phyloP scores from a whole-genome alignment of 2,329 filamentous ascomycete genomes.

The Pseudovirgaria hyperparasitica region DNA sequence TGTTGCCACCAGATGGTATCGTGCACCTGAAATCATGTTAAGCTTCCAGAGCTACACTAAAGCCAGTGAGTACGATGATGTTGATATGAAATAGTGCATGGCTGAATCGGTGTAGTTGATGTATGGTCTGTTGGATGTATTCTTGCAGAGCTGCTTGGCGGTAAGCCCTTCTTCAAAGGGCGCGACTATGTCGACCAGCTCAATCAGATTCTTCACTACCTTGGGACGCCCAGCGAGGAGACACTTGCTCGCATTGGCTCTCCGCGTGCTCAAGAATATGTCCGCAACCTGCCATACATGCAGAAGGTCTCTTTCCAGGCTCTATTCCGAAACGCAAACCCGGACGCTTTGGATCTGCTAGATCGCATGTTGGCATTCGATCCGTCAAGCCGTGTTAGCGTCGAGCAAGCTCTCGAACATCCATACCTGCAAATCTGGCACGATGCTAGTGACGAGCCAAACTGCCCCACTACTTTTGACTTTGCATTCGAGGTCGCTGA shows the following conservation, averaged over 20 bases:
- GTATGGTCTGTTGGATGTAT: conserved; percentile 99
- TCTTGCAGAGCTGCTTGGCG: conserved; percentile 86
- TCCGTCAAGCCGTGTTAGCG: conserved; percentile 80
- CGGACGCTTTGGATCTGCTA: conserved; percentile 85
- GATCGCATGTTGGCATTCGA: conserved; percentile 98
- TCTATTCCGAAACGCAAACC: conserved; percentile 90
- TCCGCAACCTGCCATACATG: conserved; percentile 91
- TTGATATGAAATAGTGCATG: conserved; percentile 2
- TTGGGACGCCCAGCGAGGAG: conserved; percentile 92
- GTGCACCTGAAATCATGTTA: conserved; percentile 97
- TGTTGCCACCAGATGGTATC: conserved; percentile 96
- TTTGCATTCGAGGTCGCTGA: conserved; percentile 98
- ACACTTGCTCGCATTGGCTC: conserved; percentile 90
- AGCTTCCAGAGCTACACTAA: conserved; percentile 99
- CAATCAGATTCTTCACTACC: conserved; percentile 97
- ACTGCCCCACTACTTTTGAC: conserved; percentile 88
- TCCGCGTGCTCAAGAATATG: conserved; percentile 92
- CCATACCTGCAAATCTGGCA: conserved; percentile 97
- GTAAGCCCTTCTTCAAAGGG: conserved; percentile 97
- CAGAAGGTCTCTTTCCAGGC: conserved; percentile 79
- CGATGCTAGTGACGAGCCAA: conserved; percentile 89
- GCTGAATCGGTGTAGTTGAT: conserved; percentile 53
- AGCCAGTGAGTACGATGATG: conserved; percentile 84
- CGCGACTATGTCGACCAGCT: conserved; percentile 98
- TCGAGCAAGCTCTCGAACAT: conserved; percentile 92